phyloP scores from a whole-genome alignment of 2,329 filamentous ascomycete genomes.

The Grosmannia serpens region DNA sequence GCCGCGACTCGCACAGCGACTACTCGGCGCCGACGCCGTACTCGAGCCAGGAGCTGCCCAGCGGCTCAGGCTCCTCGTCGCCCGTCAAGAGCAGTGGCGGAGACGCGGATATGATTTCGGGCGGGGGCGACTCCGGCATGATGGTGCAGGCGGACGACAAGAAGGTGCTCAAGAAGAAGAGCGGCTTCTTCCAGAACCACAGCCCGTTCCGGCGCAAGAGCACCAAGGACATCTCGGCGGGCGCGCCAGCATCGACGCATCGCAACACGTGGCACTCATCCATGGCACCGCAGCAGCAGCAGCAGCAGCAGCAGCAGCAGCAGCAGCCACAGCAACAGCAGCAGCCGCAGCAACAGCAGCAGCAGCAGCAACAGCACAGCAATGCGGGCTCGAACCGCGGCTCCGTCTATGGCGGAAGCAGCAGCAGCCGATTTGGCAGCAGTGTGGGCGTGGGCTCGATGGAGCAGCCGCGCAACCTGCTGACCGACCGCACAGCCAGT shows the following conservation, averaged over 20 bases:
- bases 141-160: conserved; percentile 48
- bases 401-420: conserved; percentile 6
- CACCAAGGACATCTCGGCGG: conserved; percentile 51
- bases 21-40: conserved; percentile 82
- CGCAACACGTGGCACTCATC: conserved; percentile 49
- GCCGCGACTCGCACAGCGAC: conserved; percentile 81
- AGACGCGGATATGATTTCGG: neutral
- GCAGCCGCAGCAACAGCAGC: conserved; percentile 2
- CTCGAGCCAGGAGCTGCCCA: conserved; percentile 72
- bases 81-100: conserved; percentile 45
- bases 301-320: conserved; percentile 8
- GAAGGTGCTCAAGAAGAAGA: conserved; percentile 57
- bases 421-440: neutral
- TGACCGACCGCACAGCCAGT: conserved; percentile 41
- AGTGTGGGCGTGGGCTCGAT: neutral
- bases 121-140: conserved; percentile 6
- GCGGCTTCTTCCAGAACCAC: conserved; percentile 85
- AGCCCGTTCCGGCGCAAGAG: conserved; percentile 91
- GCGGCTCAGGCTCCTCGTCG: conserved; percentile 54
- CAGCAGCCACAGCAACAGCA: conserved; percentile 5
- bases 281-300: conserved; percentile 5
- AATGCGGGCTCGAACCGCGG: neutral
- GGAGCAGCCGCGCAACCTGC: conserved; percentile 22
- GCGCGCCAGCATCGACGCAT: conserved; percentile 24
- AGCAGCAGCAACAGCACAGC: neutral